A percentile compares a stretch with the other conserved stretches of the same genome.
Evolutionary conservation across 1,284 basidiomycete species (phyloP).

Genomic region (Irpex lacteus): DNA sequence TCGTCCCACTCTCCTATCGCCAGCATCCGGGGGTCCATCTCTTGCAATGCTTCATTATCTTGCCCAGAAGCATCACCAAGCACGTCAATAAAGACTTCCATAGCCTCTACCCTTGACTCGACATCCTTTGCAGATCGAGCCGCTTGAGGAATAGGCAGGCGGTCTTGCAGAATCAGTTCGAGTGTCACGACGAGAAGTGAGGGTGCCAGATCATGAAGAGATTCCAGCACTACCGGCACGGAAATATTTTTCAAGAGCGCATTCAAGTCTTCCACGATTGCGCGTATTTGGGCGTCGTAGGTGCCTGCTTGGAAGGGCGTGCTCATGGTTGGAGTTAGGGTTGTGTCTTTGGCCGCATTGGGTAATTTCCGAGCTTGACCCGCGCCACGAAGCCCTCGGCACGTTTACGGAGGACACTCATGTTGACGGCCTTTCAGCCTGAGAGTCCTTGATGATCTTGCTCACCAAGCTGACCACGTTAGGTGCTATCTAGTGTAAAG

Average conservation of each 20-base stretch:
- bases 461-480: no score
- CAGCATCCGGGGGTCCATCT: slow-evolving; percentile 58
- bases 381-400: not conserved
- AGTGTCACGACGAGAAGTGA: slow-evolving; percentile 65
- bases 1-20: slow-evolving; percentile 63
- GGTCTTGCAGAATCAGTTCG: slow-evolving; percentile 50
- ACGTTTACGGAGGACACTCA: no score
- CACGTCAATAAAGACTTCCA: slow-evolving; percentile 77
- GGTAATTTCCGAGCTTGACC: not conserved
- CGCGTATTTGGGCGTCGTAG: slow-evolving; percentile 1
- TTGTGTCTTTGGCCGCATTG: not conserved
- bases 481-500: no score
- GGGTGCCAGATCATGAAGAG: slow-evolving; percentile 69
- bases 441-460: no score
- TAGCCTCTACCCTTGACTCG: slow-evolving; percentile 47
- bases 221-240: slow-evolving; percentile 51
- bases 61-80: slow-evolving; percentile 27
- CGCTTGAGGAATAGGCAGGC: slow-evolving; percentile 42
- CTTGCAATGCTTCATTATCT: slow-evolving; percentile 59
- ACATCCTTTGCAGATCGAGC: slow-evolving; percentile 40
- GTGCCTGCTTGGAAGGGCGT: not conserved
- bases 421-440: no score
- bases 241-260: slow-evolving; percentile 46
- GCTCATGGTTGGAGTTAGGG: slow-evolving; percentile 1
- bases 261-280: slow-evolving; percentile 35